These are phyloP conservation scores for Solanum tarijense DNA, from an alignment of 257 asterid species.

Conservation along the genomic window DNA sequence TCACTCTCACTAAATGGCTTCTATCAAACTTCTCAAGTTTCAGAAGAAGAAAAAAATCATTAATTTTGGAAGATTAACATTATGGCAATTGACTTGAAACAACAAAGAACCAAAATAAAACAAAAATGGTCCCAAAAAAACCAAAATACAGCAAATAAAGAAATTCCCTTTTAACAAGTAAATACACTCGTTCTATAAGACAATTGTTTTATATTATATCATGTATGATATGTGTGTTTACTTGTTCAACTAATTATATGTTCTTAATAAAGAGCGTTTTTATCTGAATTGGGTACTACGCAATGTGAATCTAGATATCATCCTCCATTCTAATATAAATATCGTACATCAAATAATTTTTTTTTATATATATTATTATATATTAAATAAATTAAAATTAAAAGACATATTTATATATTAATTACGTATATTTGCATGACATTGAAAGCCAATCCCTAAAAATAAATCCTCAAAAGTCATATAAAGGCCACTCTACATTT, in stretches of 20 bases:
- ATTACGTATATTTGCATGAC: background rate
- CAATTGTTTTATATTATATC: too few relatives aligned
- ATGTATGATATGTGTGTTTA: too few relatives aligned
- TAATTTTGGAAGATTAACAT: background rate
- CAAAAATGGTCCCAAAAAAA: background rate
- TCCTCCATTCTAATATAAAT: too few relatives aligned
- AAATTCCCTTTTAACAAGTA: background rate
- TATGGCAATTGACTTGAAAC: background rate
- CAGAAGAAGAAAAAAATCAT: background rate
- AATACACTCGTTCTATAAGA: too few relatives aligned
- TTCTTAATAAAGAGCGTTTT: too few relatives aligned
- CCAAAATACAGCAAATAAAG: background rate
- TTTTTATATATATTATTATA: too few relatives aligned
- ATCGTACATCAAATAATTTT: too few relatives aligned
- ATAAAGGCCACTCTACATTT: background rate
- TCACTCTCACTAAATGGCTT: background rate
- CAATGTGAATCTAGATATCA: too few relatives aligned
- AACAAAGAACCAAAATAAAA: background rate
- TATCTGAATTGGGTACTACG: too few relatives aligned
- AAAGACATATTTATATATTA: rapidly evolving
- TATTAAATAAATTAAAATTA: rapidly evolving
- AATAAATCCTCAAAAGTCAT: background rate
- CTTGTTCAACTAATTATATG: too few relatives aligned
- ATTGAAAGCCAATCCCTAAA: background rate
- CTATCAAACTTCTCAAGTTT: background rate